These are phyloP conservation scores for Rhizophagus prolifer DNA, from an alignment of 192 early-diverging fungal species.

Conservation along the genomic window DNA sequence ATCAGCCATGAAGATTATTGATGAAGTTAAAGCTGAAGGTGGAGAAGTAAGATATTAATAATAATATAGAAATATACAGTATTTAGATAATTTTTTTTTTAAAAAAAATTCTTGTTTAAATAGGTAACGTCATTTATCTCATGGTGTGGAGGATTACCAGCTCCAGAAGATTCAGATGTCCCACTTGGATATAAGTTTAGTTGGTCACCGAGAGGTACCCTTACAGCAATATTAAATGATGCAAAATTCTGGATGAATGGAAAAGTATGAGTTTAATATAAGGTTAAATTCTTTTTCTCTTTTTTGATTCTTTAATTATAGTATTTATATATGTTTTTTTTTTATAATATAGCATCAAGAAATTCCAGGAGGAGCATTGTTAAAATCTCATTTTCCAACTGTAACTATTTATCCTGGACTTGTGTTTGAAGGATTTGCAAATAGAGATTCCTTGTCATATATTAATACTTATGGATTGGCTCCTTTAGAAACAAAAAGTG, in stretches of 20 bases:
- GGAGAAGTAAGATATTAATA: constrained; percentile 41
- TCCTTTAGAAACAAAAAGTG: constrained; percentile 66
- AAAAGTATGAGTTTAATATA: constrained; percentile 43
- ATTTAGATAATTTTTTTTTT: not conserved
- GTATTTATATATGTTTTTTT: not conserved
- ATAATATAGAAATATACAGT: not conserved
- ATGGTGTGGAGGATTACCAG: constrained; percentile 94
- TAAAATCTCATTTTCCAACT: constrained; percentile 65
- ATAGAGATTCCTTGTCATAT: constrained; percentile 91
- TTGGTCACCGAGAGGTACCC: constrained; percentile 90
- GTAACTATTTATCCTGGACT: constrained; percentile 86
- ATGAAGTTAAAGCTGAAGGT: constrained; percentile 76
- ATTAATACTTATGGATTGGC: constrained; percentile 82
- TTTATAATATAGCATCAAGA: not conserved
- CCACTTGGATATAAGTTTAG: constrained; percentile 95
- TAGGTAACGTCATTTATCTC: constrained; percentile 80
- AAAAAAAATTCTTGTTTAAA: constrained; percentile 1
- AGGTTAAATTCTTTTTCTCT: not conserved
- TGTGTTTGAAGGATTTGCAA: constrained; percentile 90
- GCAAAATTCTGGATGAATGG: constrained; percentile 80
- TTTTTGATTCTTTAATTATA: not conserved
- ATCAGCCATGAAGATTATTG: constrained; percentile 94
- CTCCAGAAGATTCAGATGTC: constrained; percentile 89
- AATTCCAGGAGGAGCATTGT: constrained; percentile 55
- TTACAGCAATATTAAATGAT: constrained; percentile 84